phyloP scores from a whole-genome alignment of 768 basidiomycete genomes.

The Tricholoma bakamatsutake region DNA sequence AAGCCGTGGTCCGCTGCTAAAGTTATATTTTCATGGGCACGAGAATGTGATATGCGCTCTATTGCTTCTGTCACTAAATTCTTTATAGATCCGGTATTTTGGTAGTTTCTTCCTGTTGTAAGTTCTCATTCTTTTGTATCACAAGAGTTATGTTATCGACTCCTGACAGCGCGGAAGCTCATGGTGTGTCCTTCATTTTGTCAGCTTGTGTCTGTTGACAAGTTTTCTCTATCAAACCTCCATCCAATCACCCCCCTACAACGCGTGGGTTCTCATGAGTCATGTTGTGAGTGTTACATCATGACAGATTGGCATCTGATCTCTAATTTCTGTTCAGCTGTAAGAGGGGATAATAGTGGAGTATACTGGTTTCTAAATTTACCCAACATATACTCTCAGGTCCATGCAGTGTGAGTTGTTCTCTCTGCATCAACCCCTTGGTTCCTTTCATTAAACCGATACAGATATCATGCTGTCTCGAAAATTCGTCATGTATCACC shows the following conservation, averaged over 20 bases:
- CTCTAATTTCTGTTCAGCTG: background rate
- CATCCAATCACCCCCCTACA: too few species aligned
- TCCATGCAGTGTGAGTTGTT: constrained; percentile 21
- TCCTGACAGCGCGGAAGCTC: constrained; percentile 6
- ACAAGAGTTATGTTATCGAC: background rate
- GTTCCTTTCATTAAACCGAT: background rate
- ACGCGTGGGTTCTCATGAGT: background rate
- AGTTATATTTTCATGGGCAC: constrained; percentile 19
- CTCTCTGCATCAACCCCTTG: background rate
- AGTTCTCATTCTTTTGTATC: constrained; percentile 2
- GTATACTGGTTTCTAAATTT: background rate
- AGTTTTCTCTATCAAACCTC: constrained; percentile 11
- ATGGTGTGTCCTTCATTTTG: constrained; percentile 3
- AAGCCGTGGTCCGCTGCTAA: constrained; percentile 20
- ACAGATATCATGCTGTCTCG: constrained; percentile 21
- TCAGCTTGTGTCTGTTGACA: background rate
- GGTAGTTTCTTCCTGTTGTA: constrained; percentile 22
- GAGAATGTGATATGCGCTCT: background rate
- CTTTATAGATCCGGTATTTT: constrained; percentile 22
- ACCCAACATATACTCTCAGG: constrained; percentile 10
- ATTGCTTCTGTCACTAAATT: background rate
- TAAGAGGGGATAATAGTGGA: background rate
- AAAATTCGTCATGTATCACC: constrained; percentile 19
- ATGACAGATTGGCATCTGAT: background rate
- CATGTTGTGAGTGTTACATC: constrained; percentile 12